A percentile compares a stretch with the other conserved stretches of the same genome.
phyloP scores from a whole-genome alignment of 169 alveolate species.

The Plasmodium yoelii region DNA sequence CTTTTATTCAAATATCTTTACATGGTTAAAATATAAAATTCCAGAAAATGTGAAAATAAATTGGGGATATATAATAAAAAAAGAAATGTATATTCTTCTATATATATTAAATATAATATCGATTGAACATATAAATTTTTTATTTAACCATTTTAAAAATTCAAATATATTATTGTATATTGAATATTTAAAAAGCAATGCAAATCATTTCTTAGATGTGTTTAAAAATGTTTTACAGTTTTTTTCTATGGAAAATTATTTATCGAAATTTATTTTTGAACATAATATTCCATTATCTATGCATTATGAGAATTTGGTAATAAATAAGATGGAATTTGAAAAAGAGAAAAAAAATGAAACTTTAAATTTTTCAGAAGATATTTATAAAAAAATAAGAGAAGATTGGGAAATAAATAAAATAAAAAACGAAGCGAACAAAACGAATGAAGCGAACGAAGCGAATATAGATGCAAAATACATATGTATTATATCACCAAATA shows the following conservation, averaged over 20 bases:
- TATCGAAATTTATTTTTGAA: not conserved
- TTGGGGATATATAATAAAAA: not conserved
- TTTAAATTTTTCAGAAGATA: too few relatives aligned
- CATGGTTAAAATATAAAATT: not conserved
- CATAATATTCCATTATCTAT: slow-evolving; percentile 21
- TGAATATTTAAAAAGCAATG: slow-evolving; percentile 15
- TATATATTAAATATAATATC: slow-evolving; percentile 32
- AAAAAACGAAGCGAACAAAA: too few relatives aligned
- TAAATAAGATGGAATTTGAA: too few relatives aligned
- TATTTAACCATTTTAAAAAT: not conserved
- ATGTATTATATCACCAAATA: slow-evolving; percentile 59
- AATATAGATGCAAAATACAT: slow-evolving; percentile 4
- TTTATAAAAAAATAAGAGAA: too few relatives aligned
- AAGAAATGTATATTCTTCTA: slow-evolving; percentile 1
- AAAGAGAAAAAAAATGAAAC: too few relatives aligned
- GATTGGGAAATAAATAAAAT: too few relatives aligned
- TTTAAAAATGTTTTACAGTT: slow-evolving; percentile 7
- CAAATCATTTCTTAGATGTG: not conserved
- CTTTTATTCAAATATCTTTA: too few relatives aligned
- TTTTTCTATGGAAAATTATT: not conserved
- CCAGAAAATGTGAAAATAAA: slow-evolving; percentile 5
- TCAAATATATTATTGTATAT: slow-evolving; percentile 1
- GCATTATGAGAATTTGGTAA: too few relatives aligned
- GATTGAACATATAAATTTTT: slow-evolving; percentile 18
- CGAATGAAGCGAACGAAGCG: too few relatives aligned